phyloP scores from a whole-genome alignment of 2,329 filamentous ascomycete genomes.

The Apiospora aurea region DNA sequence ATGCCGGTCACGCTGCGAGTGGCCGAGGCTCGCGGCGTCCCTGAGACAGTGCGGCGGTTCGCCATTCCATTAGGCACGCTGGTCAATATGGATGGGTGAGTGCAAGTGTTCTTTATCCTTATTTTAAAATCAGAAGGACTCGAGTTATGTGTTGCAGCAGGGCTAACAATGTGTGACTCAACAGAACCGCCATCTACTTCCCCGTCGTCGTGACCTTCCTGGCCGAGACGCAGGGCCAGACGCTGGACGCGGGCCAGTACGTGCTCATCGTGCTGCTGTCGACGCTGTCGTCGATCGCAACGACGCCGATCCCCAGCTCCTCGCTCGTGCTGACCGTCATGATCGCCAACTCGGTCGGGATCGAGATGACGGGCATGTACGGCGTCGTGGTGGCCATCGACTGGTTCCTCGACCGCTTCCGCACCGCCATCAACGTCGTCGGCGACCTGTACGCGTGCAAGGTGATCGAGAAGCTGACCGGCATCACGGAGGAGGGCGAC shows the following conservation, averaged over 20 bases:
- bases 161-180: too few relatives aligned
- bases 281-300: conserved; percentile 59
- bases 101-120: conserved; percentile 25
- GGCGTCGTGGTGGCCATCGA: conserved; percentile 61
- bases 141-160: too few relatives aligned
- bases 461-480: conserved; percentile 49
- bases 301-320: conserved; percentile 60
- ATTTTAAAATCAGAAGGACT: neutral
- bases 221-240: conserved; percentile 56
- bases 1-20: conserved; percentile 56
- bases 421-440: conserved; percentile 58
- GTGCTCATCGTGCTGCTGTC: conserved; percentile 56
- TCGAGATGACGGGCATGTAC: conserved; percentile 32
- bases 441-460: conserved; percentile 56
- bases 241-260: conserved; percentile 52
- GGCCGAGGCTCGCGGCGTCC: conserved; percentile 48
- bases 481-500: conserved; percentile 39
- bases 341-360: conserved; percentile 16
- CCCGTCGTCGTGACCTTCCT: conserved; percentile 60
- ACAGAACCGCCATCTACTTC: conserved; percentile 61
- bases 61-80: conserved; percentile 54
- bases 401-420: conserved; percentile 64
- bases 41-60: conserved; percentile 54
- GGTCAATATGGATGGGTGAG: conserved; percentile 58
- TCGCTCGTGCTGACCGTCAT: conserved; percentile 49